phyloP scores from a whole-genome alignment of 169 alveolate species.

The Pseudocohnilembus persalinus region DNA sequence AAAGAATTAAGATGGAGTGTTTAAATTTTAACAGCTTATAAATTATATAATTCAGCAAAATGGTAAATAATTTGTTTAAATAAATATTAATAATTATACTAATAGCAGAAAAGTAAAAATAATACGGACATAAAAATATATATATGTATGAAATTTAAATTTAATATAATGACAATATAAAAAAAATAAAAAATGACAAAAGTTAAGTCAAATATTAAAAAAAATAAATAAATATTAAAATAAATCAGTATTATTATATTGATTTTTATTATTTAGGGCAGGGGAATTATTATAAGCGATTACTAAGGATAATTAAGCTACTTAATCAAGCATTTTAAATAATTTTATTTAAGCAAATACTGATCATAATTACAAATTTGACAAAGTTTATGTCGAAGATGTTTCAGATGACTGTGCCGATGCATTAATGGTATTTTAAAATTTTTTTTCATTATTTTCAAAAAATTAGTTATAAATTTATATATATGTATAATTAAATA shows the following conservation, averaged over 20 bases:
- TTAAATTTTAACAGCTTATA: conserved; percentile 41
- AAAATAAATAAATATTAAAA: neutral
- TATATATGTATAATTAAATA: too few species aligned
- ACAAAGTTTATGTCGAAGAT: conserved; percentile 12
- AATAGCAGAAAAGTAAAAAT: too few species aligned
- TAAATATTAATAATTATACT: too few species aligned
- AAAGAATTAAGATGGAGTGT: conserved; percentile 54
- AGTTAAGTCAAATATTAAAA: too few species aligned
- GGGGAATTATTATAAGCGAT: conserved; percentile 52
- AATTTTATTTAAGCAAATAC: conserved; percentile 16
- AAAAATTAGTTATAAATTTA: too few species aligned
- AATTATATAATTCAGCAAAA: conserved; percentile 55
- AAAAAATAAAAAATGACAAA: too few species aligned
- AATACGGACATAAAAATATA: too few species aligned
- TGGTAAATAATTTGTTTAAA: too few species aligned
- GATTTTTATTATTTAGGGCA: conserved; percentile 29
- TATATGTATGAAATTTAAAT: too few species aligned
- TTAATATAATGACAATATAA: too few species aligned
- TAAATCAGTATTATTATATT: neutral
- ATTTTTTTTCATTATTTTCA: too few species aligned
- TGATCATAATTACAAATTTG: conserved; percentile 11
- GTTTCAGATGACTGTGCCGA: conserved; percentile 52
- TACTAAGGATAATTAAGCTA: conserved; percentile 2
- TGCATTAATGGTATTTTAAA: conserved; percentile 30
- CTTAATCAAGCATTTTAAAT: neutral